Base-by-base conservation (phyloP, 2,329 filamentous ascomycete genomes). In the Microthyrium microscopicum region DNA sequence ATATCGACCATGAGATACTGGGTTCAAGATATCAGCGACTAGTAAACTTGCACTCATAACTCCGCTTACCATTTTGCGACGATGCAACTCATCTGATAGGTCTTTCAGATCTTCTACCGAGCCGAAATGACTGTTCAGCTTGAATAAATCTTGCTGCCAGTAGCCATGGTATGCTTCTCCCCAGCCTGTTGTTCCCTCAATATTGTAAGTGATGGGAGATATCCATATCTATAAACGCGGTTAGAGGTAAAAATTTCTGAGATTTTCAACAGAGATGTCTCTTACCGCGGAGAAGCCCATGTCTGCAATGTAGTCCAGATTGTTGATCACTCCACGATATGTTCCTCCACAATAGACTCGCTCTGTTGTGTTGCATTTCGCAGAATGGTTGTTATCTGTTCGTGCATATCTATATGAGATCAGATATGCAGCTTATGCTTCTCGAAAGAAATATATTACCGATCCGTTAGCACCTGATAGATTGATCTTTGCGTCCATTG, bases 241-340 rank as follows among this genome's bases (percentile, higher is more conserved):
- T 11, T 11, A n/a, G 13, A 16, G 8, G 15, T 15, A 13, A 11
- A 21, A 16, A n/a, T 31, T 15, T 16, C 5, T 6, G 21, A 21
- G 26, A 4, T 11, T 20, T 3, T 12, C 4, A 24, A 22, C 3
- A 40, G 13, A 33, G 26, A 11, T 22, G 17, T 22, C n/a, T 19
- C 66, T 46, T 43, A 70, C 54, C 26, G 68, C 68, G 35, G 64
- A 64, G 40, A 71, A 72, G 17, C 68, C 68, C 62, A 73, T 68
- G 29, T 61, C 61, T 44, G 69, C 58, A 46, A 76, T 74, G 46
- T 75, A 75, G 48, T 74, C 70, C 26, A 76, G 60, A 40, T 68
- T 61, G 39, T 66, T 60, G 41, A 64, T 58, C 20, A 77, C 57
- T 5, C 73, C 73, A 33, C 56, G 50, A 45, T 66, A 77, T 1